Evolutionary conservation across 805 yeast genomes (phyloP).

Genomic region (Saccharomycopsis sp.): DNA sequence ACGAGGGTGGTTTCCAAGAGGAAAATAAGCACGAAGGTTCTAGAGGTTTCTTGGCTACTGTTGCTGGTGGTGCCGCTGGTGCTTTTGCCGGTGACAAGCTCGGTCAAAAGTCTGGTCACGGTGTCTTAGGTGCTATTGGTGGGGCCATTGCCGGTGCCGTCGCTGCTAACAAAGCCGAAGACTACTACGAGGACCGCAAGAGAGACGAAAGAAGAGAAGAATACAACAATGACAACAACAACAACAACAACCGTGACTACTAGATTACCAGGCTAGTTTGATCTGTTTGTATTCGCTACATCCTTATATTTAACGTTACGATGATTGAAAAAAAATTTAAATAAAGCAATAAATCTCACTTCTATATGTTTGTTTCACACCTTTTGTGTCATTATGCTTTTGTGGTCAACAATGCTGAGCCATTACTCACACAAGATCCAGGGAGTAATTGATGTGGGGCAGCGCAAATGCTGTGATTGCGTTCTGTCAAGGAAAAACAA

Average conservation of each 20-base stretch:
- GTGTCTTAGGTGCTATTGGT: conserved; percentile 38
- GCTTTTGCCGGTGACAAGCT: conserved; percentile 44
- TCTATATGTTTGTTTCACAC: too few species aligned
- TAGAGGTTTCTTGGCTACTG: conserved; percentile 38
- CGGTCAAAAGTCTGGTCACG: conserved; percentile 31
- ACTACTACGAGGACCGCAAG: conserved; percentile 29
- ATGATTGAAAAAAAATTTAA: too few species aligned
- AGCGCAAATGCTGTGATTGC: too few species aligned
- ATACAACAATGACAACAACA: conserved; percentile 14
- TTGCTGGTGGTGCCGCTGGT: conserved; percentile 48
- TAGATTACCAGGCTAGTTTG: neutral
- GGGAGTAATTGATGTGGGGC: too few species aligned
- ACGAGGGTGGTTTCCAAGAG: conserved; percentile 18
- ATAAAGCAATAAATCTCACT: too few species aligned
- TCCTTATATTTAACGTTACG: neutral
- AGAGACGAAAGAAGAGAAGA: conserved; percentile 19
- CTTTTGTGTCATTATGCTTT: too few species aligned
- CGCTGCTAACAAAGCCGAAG: conserved; percentile 44
- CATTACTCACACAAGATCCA: too few species aligned
- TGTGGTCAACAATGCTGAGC: too few species aligned
- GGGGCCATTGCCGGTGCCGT: conserved; percentile 54
- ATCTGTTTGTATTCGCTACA: neutral
- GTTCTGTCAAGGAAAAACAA: too few species aligned
- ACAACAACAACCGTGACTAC: conserved; percentile 7
- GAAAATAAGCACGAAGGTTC: conserved; percentile 26